Base-by-base conservation (phyloP, 306 rosid species). In the Vachellia collinsii region DNA sequence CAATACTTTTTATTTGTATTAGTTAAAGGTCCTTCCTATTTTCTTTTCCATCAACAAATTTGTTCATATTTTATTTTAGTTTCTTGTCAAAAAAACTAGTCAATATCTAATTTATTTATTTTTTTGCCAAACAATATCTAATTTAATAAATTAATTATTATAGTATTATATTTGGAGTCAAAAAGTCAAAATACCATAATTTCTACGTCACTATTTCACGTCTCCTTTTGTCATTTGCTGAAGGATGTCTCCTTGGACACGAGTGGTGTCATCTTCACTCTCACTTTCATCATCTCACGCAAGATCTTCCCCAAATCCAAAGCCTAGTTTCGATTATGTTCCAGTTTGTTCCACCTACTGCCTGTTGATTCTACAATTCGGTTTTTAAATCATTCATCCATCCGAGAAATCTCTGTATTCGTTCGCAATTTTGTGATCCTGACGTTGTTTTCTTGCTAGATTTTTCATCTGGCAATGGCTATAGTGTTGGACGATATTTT, bases 401-500 rank as follows among this genome's bases (percentile, higher is more conserved):
- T 36, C 36, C 20, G 12, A 44, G 70, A 43, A 46, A 34, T 61
- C 3, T 10, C 39, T 38, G 16, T 39, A 37, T 62, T 38, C 37
- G 50, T 10, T 65, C 76, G 20, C 44, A 54, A 17, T 58, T 54
- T 72, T 50, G 34, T 66, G 29, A 14, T 9, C 53, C 16, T 4
- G 19, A 8, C 56, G 48, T 70, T 44, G 20, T 43, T 22, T 47
- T 16, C 20, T n/a, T 38, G 42, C 54, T 73, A 77, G 88, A 78
- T 75, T 77, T 83, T 76, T 67, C 39, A 11, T 79, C 54, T 16
- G 5, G 38, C 14, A 20, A 93, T 95, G 98, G 85, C 98, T 72
- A 53, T 88, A 77, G 83, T 90, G 62, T 56, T 92, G 86, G 94
- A 89, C 23, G 97, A 91, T 39, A 81, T 94, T 14, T 80, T 90